Base-by-base conservation (phyloP, 2,329 filamentous ascomycete genomes). In the Alternaria burnsii region DNA sequence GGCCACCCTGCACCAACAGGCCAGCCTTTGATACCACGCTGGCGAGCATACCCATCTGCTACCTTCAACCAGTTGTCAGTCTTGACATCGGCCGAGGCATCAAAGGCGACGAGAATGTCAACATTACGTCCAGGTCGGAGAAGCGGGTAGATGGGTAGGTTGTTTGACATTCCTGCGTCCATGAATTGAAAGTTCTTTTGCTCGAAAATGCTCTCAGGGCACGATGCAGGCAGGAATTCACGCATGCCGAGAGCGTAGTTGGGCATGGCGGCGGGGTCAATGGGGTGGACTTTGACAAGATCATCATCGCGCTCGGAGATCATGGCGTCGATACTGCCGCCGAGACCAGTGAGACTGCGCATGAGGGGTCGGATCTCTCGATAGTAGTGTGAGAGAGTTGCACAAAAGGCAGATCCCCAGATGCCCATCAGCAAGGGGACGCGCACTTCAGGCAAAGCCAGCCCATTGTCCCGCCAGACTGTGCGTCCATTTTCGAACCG, bases 141-240 rank as follows among this genome's bases (percentile, higher is more conserved):
- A 4, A 98, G 85, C 0, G 95, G 95, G 76, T 99, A 99, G 42
- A 98, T 94, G 2, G 95, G 95, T 9, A 99, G 84, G 73, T 99
- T 99, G 76, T 99, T 98, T 66, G 92, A 96, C 95, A 99, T 99
- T 52, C 95, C 95, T 2, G 95, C 94, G 77, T 99, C 95, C 94
- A 97, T 98, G 16, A 85, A 78, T 56, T 83, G 79, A 38, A 84
- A 75, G 75, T 97, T 90, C 44, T 89, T 84, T 14, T 84, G 85
- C 18, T 87, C 83, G 70, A 91, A 89, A 40, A 97, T 87, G 59
- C 88, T 93, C 32, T 89, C 87, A 0, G 95, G 93, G n/a, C 90
- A 91, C 0, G 92, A 91, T 1, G 86, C 79, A 0, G 93, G 91
- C 7, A 99, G 83, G 62, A 87, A 84, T 12, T 87, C 89, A 69